Conservation (phyloP, 208 protist species). For the Tetramitus jugosus region DNA sequence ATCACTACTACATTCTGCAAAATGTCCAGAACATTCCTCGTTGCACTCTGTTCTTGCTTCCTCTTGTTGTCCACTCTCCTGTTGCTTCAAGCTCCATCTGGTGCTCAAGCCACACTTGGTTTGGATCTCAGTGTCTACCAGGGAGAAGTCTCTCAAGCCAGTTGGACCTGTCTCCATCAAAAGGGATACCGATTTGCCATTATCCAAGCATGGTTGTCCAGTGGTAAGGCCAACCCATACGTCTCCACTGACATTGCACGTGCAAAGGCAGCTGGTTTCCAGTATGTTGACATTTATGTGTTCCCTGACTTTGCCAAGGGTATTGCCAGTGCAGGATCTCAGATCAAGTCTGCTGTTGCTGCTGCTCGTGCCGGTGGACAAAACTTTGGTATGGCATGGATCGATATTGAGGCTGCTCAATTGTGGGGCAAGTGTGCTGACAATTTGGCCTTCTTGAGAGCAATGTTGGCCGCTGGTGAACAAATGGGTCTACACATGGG, state of each 20-base stretch:
- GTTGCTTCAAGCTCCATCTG: no score
- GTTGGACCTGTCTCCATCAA: neutral
- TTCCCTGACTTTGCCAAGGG: neutral
- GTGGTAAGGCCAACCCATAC: neutral
- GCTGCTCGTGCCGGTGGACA: no score
- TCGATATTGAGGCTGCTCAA: neutral
- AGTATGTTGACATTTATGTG: neutral
- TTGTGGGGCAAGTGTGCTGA: neutral
- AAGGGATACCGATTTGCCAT: neutral
- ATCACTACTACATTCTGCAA: no score
- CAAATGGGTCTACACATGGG: neutral
- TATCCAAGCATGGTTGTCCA: neutral
- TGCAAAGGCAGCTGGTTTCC: neutral
- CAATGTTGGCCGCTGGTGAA: neutral
- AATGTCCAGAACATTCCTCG: no score
- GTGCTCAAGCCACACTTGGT: neutral
- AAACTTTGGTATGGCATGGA: neutral
- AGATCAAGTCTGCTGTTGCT: no score
- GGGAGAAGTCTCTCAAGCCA: constrained; percentile 5
- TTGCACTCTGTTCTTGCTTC: no score
- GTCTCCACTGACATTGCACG: neutral
- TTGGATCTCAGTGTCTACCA: neutral
- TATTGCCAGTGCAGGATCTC: no score
- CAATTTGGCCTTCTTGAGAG: neutral
- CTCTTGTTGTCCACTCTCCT: no score